Evolutionary conservation across 2,329 filamentous ascomycete species (phyloP).

Genomic region (Alternaria incomplexa): DNA sequence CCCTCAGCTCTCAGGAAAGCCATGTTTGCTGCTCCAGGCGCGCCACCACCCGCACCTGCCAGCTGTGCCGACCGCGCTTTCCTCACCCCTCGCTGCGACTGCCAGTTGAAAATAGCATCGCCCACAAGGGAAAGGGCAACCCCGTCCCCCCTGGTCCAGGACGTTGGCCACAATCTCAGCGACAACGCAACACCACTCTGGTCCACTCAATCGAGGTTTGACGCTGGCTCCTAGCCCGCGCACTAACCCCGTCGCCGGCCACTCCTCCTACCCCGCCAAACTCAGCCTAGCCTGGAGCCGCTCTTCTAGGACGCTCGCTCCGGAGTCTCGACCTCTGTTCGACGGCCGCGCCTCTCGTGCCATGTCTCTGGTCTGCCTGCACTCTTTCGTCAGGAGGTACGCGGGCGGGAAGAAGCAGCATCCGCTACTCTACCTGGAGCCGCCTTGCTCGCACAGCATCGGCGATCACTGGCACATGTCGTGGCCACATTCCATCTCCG

Average conservation of each 20-base stretch:
- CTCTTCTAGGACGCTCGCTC: background rate
- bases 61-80: constrained; percentile 5
- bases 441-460: constrained; percentile 14
- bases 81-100: background rate
- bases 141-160: constrained; percentile 1
- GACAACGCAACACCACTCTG: background rate
- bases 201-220: background rate
- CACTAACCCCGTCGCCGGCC: background rate
- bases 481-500: constrained; percentile 10
- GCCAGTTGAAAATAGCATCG: background rate
- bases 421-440: constrained; percentile 6
- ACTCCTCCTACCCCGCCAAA: constrained; percentile 6
- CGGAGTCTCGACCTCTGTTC: constrained; percentile 6
- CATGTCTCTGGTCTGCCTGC: background rate
- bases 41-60: constrained; percentile 10
- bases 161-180: background rate
- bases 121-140: constrained; percentile 6
- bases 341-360: background rate
- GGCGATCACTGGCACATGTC: constrained; percentile 4
- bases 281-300: constrained; percentile 7
- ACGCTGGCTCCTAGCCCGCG: background rate
- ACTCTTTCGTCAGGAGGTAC: background rate
- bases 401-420: constrained; percentile 3
- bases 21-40: constrained; percentile 1
- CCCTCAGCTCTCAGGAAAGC: background rate